These are phyloP conservation scores for Penicillium occitanis DNA, from an alignment of 2,329 filamentous ascomycete species.

Conservation along the genomic window DNA sequence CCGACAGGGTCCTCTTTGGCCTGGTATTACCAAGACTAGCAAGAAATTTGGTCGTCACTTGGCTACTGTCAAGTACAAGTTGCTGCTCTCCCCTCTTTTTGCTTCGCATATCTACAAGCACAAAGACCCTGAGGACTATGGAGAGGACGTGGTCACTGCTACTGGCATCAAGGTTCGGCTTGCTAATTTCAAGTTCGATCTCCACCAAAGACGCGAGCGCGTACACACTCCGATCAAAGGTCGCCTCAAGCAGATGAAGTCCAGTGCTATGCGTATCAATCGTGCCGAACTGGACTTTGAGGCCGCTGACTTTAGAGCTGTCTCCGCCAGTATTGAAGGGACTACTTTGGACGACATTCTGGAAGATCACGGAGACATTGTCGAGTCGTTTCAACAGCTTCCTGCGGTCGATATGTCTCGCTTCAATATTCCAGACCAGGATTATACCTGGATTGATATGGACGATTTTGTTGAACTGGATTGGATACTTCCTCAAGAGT, in stretches of 20 bases:
- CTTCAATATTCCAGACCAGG: constrained; percentile 93
- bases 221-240: constrained; percentile 80
- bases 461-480: constrained; percentile 98
- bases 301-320: constrained; percentile 85
- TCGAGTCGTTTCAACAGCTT: constrained; percentile 57
- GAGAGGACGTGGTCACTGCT: constrained; percentile 75
- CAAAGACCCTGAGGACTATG: constrained; percentile 87
- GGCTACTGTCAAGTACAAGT: constrained; percentile 97
- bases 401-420: constrained; percentile 67
- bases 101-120: constrained; percentile 98
- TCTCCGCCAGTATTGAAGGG: constrained; percentile 84
- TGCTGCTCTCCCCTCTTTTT: constrained; percentile 87
- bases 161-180: constrained; percentile 96
- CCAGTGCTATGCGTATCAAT: constrained; percentile 93
- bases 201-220: constrained; percentile 91
- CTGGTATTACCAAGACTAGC: constrained; percentile 89
- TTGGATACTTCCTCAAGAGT: constrained; percentile 88
- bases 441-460: constrained; percentile 98
- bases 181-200: constrained; percentile 94
- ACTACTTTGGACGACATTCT: constrained; percentile 76
- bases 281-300: constrained; percentile 90
- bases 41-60: constrained; percentile 98
- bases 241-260: constrained; percentile 72
- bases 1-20: constrained; percentile 87
- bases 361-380: constrained; percentile 56